phyloP scores from a whole-genome alignment of 192 early-diverging fungal genomes.

The Chytriomyces confervae region DNA sequence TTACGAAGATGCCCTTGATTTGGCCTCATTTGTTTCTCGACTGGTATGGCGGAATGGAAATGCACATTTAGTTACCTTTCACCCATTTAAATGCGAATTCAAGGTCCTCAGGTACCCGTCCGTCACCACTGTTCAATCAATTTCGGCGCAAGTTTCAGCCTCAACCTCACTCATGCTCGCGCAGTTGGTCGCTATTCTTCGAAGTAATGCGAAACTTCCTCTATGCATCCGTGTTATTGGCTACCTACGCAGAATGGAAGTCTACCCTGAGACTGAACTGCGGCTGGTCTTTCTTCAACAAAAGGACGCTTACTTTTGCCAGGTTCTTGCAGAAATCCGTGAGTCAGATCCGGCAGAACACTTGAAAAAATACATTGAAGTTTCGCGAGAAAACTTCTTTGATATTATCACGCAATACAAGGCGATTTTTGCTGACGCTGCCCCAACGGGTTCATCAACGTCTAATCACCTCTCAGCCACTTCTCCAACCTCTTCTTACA shows the following conservation, averaged over 20 bases:
- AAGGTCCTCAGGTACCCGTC: conserved; percentile 57
- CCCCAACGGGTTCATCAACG: background rate
- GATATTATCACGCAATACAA: conserved; percentile 84
- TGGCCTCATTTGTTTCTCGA: conserved; percentile 70
- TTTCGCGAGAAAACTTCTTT: conserved; percentile 75
- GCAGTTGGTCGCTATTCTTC: conserved; percentile 71
- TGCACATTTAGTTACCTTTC: background rate
- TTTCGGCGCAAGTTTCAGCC: conserved; percentile 67
- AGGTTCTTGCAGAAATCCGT: conserved; percentile 57
- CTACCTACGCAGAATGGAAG: conserved; percentile 74
- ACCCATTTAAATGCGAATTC: background rate
- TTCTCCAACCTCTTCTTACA: background rate
- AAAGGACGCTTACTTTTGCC: conserved; percentile 65
- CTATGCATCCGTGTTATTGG: conserved; percentile 78
- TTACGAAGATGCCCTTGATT: conserved; percentile 85
- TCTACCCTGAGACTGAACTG: conserved; percentile 73
- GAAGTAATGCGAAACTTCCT: conserved; percentile 75
- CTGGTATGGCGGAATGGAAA: conserved; percentile 32
- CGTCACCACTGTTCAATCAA: conserved; percentile 59
- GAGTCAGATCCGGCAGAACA: conserved; percentile 59
- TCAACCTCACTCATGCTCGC: conserved; percentile 63
- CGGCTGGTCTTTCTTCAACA: conserved; percentile 76
- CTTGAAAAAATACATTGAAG: conserved; percentile 77
- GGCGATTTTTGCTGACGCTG: conserved; percentile 67
- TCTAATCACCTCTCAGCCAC: background rate